Conservation (phyloP, 352 stramenopile genomes). For the Peronosclerospora sorghi region DNA sequence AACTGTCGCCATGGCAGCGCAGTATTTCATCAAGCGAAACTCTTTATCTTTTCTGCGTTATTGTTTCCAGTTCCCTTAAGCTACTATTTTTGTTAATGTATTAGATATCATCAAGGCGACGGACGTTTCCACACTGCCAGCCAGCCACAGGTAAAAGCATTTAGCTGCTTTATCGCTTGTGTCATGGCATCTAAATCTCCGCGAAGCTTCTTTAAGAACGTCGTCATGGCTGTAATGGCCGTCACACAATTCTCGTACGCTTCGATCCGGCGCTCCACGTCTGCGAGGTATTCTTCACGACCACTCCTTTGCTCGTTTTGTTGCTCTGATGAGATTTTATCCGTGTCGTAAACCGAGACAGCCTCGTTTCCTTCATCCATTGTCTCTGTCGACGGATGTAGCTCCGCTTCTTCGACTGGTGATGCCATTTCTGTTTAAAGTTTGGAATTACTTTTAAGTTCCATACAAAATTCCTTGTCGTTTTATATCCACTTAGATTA, state of each 20-base stretch:
- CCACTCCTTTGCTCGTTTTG: conserved; percentile 11
- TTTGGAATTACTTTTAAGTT: neutral
- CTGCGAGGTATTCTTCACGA: conserved; percentile 32
- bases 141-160: conserved; percentile 62
- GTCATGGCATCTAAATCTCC: conserved; percentile 52
- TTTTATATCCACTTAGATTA: neutral
- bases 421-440: conserved; percentile 5
- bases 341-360: conserved; percentile 3
- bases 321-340: conserved; percentile 2
- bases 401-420: conserved; percentile 8
- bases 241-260: conserved; percentile 52
- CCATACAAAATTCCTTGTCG: neutral
- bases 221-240: conserved; percentile 37
- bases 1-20: too few species aligned
- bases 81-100: too few species aligned
- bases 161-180: conserved; percentile 53
- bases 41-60: too few species aligned
- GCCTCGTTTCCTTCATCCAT: conserved; percentile 1
- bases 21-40: too few species aligned
- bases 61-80: too few species aligned
- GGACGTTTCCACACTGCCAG: conserved; percentile 60
- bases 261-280: conserved; percentile 40
- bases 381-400: neutral
- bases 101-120: too few species aligned
- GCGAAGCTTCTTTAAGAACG: conserved; percentile 58